Evolutionary conservation across 2,329 filamentous ascomycete species (phyloP), one percentile per base, ranked within the genome.

Genomic region (Aspergillus hiratsukae): DNA sequence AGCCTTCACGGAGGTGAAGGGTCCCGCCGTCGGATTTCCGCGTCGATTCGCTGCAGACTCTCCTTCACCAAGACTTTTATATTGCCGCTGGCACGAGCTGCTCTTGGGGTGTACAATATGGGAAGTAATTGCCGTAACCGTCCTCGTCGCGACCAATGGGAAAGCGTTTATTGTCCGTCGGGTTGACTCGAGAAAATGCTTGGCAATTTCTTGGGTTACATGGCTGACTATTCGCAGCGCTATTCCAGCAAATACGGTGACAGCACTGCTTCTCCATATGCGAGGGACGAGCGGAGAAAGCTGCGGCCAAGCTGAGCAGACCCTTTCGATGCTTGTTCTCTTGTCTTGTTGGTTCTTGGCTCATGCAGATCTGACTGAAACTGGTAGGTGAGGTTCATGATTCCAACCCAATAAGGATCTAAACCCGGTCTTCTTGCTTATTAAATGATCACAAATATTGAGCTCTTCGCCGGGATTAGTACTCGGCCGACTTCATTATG

Each of bases 161-260:
- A 25, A 21, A 9, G 9, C 23, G 8, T 14, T 40, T 3, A 17
- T 23, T 14, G n/a, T 49, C 35, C 52, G 29, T 41, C 46, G 35
- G 46, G 5, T 17, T 50, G 31, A 54, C 19, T 19, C 6, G 21
- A 28, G 23, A 37, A 27, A 48, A 31, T 27, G 43, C 56, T 58
- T 58, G 56, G 56, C 56, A 40, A 35, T 49, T 45, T 19, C 56
- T 58, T 55, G 52, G 56, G 56, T 58, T 58, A 58, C 52, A 58
- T 58, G 27, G 35, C 19, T 29, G 11, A 21, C 5, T 40, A 41
- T 53, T 2, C 56, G 31, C 31, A 35, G 5, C 14, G 14, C 31
- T 37, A 17, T 35, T 27, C 4, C 10, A 17, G 14, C 31, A 7
- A 17, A 37, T 37, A 14, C 14, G 2, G 11, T 35, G 31, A 35